Evolutionary conservation across 331 rosid species (phyloP).

Genomic region (Pyracantha coccinea): DNA sequence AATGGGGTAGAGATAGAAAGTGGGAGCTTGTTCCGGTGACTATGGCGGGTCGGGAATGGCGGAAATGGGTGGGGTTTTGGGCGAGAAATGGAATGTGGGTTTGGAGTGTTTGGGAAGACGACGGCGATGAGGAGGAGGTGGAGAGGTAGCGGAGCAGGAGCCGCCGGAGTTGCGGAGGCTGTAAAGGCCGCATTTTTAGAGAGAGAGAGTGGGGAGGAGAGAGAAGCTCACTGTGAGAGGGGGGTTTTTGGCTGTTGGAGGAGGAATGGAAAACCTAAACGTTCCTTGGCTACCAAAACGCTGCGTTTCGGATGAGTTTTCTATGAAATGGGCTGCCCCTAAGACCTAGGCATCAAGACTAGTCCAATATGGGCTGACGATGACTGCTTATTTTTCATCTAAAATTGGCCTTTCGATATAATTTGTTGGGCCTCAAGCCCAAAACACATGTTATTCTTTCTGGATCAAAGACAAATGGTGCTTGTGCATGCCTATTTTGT

Average conservation of each 20-base stretch:
- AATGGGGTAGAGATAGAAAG: constrained; percentile 13
- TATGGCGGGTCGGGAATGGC: constrained; percentile 10
- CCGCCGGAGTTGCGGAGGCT: constrained; percentile 47
- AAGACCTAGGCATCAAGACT: too few species aligned
- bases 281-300: background rate
- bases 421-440: background rate
- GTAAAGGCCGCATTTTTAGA: constrained; percentile 48
- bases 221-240: background rate
- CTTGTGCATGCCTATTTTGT: background rate
- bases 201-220: background rate
- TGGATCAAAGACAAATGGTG: background rate
- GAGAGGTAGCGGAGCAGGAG: constrained; percentile 38
- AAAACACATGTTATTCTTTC: background rate
- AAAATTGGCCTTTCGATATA: background rate
- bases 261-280: background rate
- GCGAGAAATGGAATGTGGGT: background rate
- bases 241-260: background rate
- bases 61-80: constrained; percentile 16
- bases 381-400: background rate
- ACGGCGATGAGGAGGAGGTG: constrained; percentile 2
- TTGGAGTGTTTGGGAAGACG: constrained; percentile 10
- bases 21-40: background rate
- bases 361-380: background rate
- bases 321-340: background rate
- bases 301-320: background rate